Conservation (phyloP, 2,329 filamentous ascomycete species). For the Pseudonectria buxi region DNA sequence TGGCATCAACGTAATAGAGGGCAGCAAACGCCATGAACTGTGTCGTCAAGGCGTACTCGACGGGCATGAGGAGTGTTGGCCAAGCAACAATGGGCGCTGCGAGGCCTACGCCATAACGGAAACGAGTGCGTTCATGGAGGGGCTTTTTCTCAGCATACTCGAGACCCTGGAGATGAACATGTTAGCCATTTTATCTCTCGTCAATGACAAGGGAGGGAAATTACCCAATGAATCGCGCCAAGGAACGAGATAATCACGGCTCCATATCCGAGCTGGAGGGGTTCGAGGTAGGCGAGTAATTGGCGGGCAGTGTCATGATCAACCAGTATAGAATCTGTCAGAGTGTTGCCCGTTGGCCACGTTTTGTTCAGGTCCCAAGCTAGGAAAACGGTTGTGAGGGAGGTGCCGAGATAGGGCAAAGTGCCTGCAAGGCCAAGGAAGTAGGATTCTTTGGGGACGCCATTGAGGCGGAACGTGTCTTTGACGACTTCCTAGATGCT, state of each 20-base stretch:
- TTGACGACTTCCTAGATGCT: conserved; percentile 51
- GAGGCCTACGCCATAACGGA: conserved; percentile 78
- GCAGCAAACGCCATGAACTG: conserved; percentile 82
- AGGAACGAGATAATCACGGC: conserved; percentile 91
- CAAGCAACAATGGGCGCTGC: conserved; percentile 74
- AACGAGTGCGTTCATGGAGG: conserved; percentile 57
- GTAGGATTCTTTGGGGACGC: conserved; percentile 61
- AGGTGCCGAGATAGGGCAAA: conserved; percentile 79
- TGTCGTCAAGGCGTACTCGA: conserved; percentile 76
- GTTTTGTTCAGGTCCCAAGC: conserved; percentile 75
- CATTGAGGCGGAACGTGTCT: conserved; percentile 59
- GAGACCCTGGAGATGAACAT: conserved; percentile 47
- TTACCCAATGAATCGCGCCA: conserved; percentile 81
- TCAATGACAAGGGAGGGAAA: neutral
- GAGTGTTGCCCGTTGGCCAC: conserved; percentile 51
- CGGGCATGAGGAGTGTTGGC: conserved; percentile 79
- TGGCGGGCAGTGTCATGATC: conserved; percentile 64
- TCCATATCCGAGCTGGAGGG: conserved; percentile 84
- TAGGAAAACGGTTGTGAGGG: conserved; percentile 72
- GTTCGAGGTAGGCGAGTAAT: conserved; percentile 70
- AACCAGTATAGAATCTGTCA: conserved; percentile 49
- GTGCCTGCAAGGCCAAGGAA: conserved; percentile 70
- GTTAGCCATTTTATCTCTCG: neutral
- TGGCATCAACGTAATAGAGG: conserved; percentile 78
- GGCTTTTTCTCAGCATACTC: conserved; percentile 70